Evolutionary conservation across 768 basidiomycete genomes (phyloP).

Genomic region (Tephrocybe sp.): DNA sequence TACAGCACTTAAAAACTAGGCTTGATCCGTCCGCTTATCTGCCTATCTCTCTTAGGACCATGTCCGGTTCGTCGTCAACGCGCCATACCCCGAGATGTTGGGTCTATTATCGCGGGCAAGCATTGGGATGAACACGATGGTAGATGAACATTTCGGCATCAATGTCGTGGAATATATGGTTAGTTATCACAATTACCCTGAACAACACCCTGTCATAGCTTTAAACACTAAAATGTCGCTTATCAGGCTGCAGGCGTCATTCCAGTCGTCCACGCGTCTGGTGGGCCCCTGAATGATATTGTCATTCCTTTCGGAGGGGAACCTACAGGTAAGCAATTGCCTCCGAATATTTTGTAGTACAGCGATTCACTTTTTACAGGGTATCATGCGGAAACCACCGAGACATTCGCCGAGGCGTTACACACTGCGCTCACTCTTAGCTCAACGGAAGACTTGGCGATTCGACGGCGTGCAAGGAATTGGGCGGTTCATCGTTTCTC

Average conservation of each 20-base stretch:
- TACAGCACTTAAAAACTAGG: conserved; percentile 27
- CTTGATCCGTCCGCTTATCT: background rate
- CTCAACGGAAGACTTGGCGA: conserved; percentile 50
- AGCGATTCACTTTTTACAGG: conserved; percentile 37
- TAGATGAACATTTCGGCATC: conserved; percentile 98
- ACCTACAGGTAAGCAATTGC: conserved; percentile 53
- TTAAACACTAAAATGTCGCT: no score
- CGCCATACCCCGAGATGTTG: conserved; percentile 70
- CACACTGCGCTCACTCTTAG: conserved; percentile 63
- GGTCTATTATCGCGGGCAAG: conserved; percentile 71
- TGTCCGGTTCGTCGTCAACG: conserved; percentile 83
- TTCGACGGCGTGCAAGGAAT: conserved; percentile 67
- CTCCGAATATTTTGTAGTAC: background rate
- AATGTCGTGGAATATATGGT: conserved; percentile 99
- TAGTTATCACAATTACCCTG: conserved; percentile 20
- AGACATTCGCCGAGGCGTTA: conserved; percentile 67
- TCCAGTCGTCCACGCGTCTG: conserved; percentile 90
- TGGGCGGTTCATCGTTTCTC: conserved; percentile 78
- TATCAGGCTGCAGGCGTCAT: conserved; percentile 89
- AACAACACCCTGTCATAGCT: no score
- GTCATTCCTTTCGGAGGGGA: conserved; percentile 76
- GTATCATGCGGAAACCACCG: conserved; percentile 72
- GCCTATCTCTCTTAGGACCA: conserved; percentile 45
- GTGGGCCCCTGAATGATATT: conserved; percentile 90
- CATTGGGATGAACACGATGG: conserved; percentile 93